Base-by-base conservation (phyloP, 768 basidiomycete species). In the Hericium rajendrae region DNA sequence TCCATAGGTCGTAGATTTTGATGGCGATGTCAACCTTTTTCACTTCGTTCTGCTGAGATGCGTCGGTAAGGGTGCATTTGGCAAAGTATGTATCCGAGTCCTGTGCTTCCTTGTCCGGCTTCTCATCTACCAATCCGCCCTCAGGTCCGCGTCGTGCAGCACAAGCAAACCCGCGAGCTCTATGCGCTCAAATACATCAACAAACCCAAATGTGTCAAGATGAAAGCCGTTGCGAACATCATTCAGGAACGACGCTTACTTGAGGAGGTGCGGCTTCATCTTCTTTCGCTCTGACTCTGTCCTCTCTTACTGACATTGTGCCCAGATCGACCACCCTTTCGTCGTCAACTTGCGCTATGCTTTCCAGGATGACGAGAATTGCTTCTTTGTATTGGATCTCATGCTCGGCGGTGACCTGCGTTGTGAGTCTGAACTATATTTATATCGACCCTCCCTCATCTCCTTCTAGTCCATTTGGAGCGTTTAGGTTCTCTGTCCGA, bases 121-220 rank as follows among this genome's bases (percentile, higher is more conserved):
- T 46, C 53, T 41, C 12, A 26, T 32, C 18, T 37, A 55, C 48
- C 26, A 48, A 52, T 46, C 65, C 57, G 56, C 51, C 20, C 26
- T 53, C 62, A 98, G 95, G 95, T 99, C 74, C 88, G 97, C 48
- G 95, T 99, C 59, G 97, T 99, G 6, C 95, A 99, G 72, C 97
- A 98, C 76, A 99, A 97, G 69, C 91, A 97, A 71, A 90, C 93
- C n/a, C 88, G 91, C 60, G 88, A 93, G 16, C 79, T 99, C 48
- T 97, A 94, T 66, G 97, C 97, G 5, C 84, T 99, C 71, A 99
- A 99, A 72, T 99, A 99, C 74, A 99, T 99, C 73, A 98, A 98
- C 78, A 99, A 99, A 72, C 70, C 88, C 43, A 94, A 95, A 77
- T 97, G 89, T 64, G 93, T 97, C 60, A 94, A 94, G 78, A 97